These are phyloP conservation scores for Torulaspora gathmanii DNA, from an alignment of 805 yeast genomes.

Conservation along the genomic window DNA sequence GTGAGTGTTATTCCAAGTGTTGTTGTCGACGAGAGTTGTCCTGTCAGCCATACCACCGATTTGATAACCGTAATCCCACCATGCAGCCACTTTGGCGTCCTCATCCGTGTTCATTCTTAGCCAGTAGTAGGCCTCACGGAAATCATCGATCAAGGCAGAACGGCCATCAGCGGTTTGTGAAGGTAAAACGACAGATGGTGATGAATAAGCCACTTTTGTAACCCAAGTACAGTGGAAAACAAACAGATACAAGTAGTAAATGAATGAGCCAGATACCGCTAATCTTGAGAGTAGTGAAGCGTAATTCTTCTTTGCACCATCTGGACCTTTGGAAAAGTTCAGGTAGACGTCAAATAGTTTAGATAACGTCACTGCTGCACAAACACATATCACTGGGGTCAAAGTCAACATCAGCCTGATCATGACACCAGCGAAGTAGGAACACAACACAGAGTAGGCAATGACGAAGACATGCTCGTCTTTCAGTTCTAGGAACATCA, in stretches of 20 bases:
- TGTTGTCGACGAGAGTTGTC: conserved; percentile 95
- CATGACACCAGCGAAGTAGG: conserved; percentile 99
- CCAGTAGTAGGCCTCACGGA: conserved; percentile 99
- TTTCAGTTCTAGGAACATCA: conserved; percentile 80
- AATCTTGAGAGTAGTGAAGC: conserved; percentile 50
- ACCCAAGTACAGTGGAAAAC: conserved; percentile 98
- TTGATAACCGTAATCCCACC: conserved; percentile 99
- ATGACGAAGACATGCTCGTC: conserved; percentile 92
- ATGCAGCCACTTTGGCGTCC: conserved; percentile 92
- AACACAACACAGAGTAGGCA: conserved; percentile 86
- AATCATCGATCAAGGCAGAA: conserved; percentile 83
- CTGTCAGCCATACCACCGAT: conserved; percentile 99
- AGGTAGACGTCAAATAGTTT: conserved; percentile 77
- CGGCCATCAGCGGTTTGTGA: conserved; percentile 79
- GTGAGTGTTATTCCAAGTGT: conserved; percentile 99
- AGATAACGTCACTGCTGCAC: conserved; percentile 85
- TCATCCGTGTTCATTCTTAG: conserved; percentile 95
- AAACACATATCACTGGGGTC: conserved; percentile 93
- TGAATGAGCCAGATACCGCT: conserved; percentile 61
- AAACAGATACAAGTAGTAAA: conserved; percentile 69
- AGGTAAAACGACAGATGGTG: conserved; percentile 95
- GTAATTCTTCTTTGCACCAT: conserved; percentile 17
- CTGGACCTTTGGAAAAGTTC: conserved; percentile 44
- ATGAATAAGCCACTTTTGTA: conserved; percentile 89
- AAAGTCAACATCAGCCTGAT: conserved; percentile 94